phyloP scores from a whole-genome alignment of 2,329 filamentous ascomycete species.

The Penicillium sclerotiorum region DNA sequence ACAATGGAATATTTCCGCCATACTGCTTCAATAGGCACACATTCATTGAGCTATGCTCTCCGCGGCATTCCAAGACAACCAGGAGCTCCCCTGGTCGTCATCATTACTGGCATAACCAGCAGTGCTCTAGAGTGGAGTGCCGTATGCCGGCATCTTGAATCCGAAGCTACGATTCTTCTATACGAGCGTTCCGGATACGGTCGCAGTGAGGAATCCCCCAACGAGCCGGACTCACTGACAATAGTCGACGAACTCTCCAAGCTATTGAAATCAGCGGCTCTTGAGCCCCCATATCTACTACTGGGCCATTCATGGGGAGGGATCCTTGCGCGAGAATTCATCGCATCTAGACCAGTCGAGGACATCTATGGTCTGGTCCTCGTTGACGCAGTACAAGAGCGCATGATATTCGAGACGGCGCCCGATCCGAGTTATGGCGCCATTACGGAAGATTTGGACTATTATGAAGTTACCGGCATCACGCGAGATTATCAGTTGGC shows the following conservation, averaged over 20 bases:
- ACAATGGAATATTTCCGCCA: constrained; percentile 7
- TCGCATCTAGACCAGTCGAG: constrained; percentile 1
- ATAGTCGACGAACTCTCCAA: constrained; percentile 4
- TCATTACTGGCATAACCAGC: constrained; percentile 6
- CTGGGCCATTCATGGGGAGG: constrained; percentile 10
- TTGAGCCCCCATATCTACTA: constrained; percentile 6
- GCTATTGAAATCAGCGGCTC: constrained; percentile 1
- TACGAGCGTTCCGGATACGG: constrained; percentile 10
- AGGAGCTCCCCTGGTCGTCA: constrained; percentile 2
- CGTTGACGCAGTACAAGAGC: constrained; percentile 8
- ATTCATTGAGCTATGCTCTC: constrained; percentile 9
- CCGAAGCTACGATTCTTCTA: not conserved
- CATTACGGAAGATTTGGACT: constrained; percentile 4
- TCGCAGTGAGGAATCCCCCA: constrained; percentile 4
- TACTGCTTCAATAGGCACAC: constrained; percentile 4
- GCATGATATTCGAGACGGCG: constrained; percentile 6
- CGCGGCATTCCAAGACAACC: constrained; percentile 3
- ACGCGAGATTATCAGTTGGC: constrained; percentile 1
- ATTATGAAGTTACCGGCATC: constrained; percentile 4
- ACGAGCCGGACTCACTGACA: constrained; percentile 4
- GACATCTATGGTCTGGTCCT: constrained; percentile 4
- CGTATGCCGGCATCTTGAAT: constrained; percentile 6
- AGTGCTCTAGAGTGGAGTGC: constrained; percentile 11
- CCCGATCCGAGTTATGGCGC: constrained; percentile 7
- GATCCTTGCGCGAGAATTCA: constrained; percentile 6